phyloP scores from a whole-genome alignment of 768 basidiomycete species.

The Grammothele lineata region DNA sequence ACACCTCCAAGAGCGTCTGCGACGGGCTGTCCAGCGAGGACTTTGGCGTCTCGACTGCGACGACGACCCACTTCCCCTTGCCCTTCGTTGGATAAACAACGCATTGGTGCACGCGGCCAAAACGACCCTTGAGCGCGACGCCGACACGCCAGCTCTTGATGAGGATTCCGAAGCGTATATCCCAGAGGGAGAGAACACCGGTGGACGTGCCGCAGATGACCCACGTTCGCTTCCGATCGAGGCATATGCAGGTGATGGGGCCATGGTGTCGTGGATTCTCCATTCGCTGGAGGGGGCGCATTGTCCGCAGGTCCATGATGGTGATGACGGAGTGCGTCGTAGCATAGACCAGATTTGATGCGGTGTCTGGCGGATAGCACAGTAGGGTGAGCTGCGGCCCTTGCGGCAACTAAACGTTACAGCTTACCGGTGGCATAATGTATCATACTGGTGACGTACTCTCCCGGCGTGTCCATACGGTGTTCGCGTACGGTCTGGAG shows the following conservation, averaged over 20 bases:
- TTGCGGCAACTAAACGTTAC: neutral
- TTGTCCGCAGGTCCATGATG: slow-evolving; percentile 80
- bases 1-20: slow-evolving; percentile 69
- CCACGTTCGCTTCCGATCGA: slow-evolving; percentile 86
- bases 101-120: slow-evolving; percentile 66
- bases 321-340: slow-evolving; percentile 78
- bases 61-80: slow-evolving; percentile 86
- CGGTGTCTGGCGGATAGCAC: slow-evolving; percentile 49
- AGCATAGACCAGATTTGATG: slow-evolving; percentile 81
- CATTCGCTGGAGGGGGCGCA: slow-evolving; percentile 72
- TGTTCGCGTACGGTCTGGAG: slow-evolving; percentile 81
- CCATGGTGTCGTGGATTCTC: slow-evolving; percentile 85
- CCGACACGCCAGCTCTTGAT: slow-evolving; percentile 86
- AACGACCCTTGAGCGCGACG: slow-evolving; percentile 44
- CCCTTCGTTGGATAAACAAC: slow-evolving; percentile 84
- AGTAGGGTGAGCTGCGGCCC: slow-evolving; percentile 2
- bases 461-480: slow-evolving; percentile 63
- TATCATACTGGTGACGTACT: slow-evolving; percentile 79
- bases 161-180: slow-evolving; percentile 87
- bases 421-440: slow-evolving; percentile 71
- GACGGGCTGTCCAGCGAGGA: slow-evolving; percentile 26
- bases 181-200: slow-evolving; percentile 89
- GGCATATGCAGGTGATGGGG: slow-evolving; percentile 78
- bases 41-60: slow-evolving; percentile 56
- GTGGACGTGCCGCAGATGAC: slow-evolving; percentile 82